A percentile compares a stretch with the other conserved stretches of the same genome.
Conservation (phyloP, 1,139 yeast genomes). For the Hanseniaspora gamundiae region DNA sequence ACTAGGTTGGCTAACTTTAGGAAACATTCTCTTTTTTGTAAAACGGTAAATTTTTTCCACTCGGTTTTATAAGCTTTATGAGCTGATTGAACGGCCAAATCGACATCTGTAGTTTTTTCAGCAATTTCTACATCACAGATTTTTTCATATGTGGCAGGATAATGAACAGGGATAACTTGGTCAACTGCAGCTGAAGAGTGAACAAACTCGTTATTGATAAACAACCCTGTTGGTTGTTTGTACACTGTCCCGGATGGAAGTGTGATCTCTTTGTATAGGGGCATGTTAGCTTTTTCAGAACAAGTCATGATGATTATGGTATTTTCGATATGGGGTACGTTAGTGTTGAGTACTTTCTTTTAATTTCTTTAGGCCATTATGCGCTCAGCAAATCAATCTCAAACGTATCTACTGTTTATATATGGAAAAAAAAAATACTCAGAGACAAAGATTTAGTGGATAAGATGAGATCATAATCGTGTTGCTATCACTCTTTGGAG, state of each 20-base stretch:
- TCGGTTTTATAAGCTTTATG: conserved; percentile 42
- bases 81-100: conserved; percentile 62
- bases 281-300: not conserved
- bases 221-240: conserved; percentile 49
- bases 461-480: too few species aligned
- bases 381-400: too few species aligned
- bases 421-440: too few species aligned
- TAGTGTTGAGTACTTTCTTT: not conserved
- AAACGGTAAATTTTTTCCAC: conserved; percentile 34
- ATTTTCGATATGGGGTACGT: not conserved
- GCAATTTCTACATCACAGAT: conserved; percentile 20
- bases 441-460: too few species aligned
- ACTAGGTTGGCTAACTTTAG: conserved; percentile 39
- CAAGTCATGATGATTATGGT: not conserved
- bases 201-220: conserved; percentile 44
- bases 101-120: conserved; percentile 56
- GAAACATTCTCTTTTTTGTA: conserved; percentile 33
- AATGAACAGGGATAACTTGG: conserved; percentile 6
- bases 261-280: conserved; percentile 26
- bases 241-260: conserved; percentile 44
- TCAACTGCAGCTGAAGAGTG: conserved; percentile 2
- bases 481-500: too few species aligned
- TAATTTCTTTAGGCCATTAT: too few species aligned
- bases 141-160: conserved; percentile 7
- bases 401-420: too few species aligned